Evolutionary conservation across 768 basidiomycete species (phyloP), one percentile per base, ranked within the genome.

Genomic region (Dentipellis fragilis): DNA sequence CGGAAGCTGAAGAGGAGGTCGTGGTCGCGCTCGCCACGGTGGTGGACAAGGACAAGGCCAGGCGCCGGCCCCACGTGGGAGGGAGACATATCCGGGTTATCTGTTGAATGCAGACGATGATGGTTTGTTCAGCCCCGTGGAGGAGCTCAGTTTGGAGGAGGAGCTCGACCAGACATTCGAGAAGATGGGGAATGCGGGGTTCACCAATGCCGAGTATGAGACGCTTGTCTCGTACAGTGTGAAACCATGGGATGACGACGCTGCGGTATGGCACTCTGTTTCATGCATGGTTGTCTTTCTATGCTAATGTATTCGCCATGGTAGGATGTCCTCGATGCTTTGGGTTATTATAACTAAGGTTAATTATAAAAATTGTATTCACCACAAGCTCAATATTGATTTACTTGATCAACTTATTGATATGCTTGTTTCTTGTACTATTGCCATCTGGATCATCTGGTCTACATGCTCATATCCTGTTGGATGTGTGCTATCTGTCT

Each of bases 191-290:
- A 70, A 71, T 49, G 51, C 46, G 11, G 72, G 70, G 6, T 74
- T 72, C 62, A 69, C 69, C 8, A 57, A 68, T 3, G 67, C 66
- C 35, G 62, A 74, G 10, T 57, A 68, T 47, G 57, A 67, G 1
- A 74, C 73, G 50, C 63, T 75, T 10, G 10, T 70, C 10, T 64
- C 51, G 36, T 68, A 75, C 2, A 73, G 73, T 1, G 70, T 76
- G 2, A 76, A 70, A 50, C 74, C 75, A 6, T 75, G 75, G 73
- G 75, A 78, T 10, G 71, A 74, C 7, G 70, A 75, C 59, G 72
- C 74, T 49, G 57, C 63, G 58, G 75, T 75, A 57, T n/a, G 72
- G 64, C 10, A n/a, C 51, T 49, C 37, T 21, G 2, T 58, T 19
- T 50, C 6, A 9, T 37, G 16, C 3, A 2, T 22, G 10, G 4